A percentile compares a stretch with the other conserved stretches of the same genome.
phyloP scores from a whole-genome alignment of 78 protist species.

The Mantamonas sphyraenae region DNA sequence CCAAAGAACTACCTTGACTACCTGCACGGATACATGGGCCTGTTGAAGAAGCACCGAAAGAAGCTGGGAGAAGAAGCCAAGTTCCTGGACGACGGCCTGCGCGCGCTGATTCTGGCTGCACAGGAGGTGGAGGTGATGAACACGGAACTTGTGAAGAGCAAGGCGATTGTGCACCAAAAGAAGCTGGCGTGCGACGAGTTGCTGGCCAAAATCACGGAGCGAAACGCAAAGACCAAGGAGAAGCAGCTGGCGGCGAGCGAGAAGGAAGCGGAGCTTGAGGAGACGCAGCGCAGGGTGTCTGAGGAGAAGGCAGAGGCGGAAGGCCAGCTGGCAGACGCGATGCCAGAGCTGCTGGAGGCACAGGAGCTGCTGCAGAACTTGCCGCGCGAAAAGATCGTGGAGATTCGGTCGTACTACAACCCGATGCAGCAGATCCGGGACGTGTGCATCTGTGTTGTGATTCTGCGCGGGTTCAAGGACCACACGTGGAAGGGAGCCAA shows the following conservation, averaged over 20 bases:
- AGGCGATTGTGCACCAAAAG: conserved; percentile 34
- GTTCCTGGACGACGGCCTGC: conserved; percentile 67
- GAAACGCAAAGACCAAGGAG: conserved; percentile 11
- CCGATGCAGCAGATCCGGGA: conserved; percentile 49
- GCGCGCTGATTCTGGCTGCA: conserved; percentile 59
- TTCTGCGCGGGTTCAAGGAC: conserved; percentile 18
- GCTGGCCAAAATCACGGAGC: conserved; percentile 19
- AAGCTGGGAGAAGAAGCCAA: conserved; percentile 3
- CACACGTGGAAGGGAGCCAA: conserved; percentile 52
- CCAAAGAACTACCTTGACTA: conserved; percentile 90
- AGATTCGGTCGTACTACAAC: conserved; percentile 47
- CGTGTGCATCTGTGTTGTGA: conserved; percentile 50
- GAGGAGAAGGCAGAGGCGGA: conserved; percentile 66
- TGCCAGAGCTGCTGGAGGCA: conserved; percentile 74
- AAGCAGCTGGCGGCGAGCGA: conserved; percentile 25
- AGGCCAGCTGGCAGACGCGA: conserved; percentile 62
- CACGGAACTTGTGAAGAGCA: conserved; percentile 25
- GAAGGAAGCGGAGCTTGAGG: conserved; percentile 45
- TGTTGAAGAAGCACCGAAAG: conserved; percentile 36
- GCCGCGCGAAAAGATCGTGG: conserved; percentile 37
- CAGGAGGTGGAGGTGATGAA: conserved; percentile 52
- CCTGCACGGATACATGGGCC: conserved; percentile 49
- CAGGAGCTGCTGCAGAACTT: conserved; percentile 40
- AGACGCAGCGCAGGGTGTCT: conserved; percentile 1
- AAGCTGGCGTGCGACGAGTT: conserved; percentile 39